Evolutionary conservation across 2,329 filamentous ascomycete species (phyloP), one percentile per base, ranked within the genome.

Genomic region (Dactylellina drechsleri): DNA sequence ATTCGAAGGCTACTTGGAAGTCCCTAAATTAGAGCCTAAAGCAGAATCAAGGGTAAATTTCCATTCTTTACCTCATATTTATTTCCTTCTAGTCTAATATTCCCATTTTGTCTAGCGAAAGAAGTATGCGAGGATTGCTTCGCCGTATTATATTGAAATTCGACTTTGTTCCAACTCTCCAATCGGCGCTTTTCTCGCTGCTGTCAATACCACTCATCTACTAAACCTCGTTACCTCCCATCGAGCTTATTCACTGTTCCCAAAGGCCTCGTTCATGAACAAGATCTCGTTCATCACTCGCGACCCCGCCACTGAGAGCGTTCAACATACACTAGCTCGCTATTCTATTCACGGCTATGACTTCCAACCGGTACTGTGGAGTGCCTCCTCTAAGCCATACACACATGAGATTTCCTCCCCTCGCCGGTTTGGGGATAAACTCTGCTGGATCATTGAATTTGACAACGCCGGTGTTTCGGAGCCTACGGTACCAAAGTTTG

Each of bases 211-310:
- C 20, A 74, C 70, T 4, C 70, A 74, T 36, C 62, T 74, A 26
- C 40, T 74, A 2, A 74, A 74, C 31, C 56, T 74, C 20, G 62
- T 74, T 18, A 74, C 70, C 12, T 74, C 70, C 1, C 70, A 74
- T 16, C 60, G 52, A 23, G 70, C 70, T 4, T 74, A 74, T 23
- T 60, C 45, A 20, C 8, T 74, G n/a, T 74, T 74, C 20, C 70
- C 70, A 1, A 64, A 36, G 50, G 66, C 70, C 12, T 43, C 41
- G 2, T 74, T 74, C 26, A 36, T 74, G 12, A 26, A 67, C 23
- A 74, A 74, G 41, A 67, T 67, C 5, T 74, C 70, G 8, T 74
- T 74, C 16, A 61, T 74, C 28, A 62, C 62, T 41, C 70, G 70
- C 41, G 70, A 74, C 36, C 16, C 67, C 0, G 67, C 28, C 40